Percentiles rank a stretch among this genome's conserved stretches.
Conservation (phyloP, 169 alveolate species). For the Perkinsus chesapeaki region DNA sequence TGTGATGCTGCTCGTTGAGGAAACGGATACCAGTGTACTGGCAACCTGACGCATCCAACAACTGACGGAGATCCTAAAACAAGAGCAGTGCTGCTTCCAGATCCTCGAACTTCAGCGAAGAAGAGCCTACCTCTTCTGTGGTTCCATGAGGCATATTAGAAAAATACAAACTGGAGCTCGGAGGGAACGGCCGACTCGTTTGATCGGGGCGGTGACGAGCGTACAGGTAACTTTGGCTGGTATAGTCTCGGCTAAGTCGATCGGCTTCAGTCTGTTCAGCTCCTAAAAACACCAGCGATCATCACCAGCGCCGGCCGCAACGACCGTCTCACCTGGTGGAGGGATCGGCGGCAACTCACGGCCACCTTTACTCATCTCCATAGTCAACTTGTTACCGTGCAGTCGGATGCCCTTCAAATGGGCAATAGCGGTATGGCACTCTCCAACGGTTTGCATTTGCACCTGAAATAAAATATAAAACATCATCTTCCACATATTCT, state of each 20-base stretch:
- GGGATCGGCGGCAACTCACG: not conserved
- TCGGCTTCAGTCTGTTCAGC: not conserved
- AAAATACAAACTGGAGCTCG: not conserved
- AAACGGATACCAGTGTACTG: not conserved
- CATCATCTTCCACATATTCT: not conserved
- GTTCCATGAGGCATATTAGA: not conserved
- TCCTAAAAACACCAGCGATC: not conserved
- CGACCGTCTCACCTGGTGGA: not conserved
- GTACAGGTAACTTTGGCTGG: not conserved
- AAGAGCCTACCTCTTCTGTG: not conserved
- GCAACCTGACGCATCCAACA: not conserved
- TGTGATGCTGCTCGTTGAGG: not conserved
- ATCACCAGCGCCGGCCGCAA: not conserved
- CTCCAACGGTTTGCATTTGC: not conserved
- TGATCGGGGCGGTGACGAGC: not conserved
- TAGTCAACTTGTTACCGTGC: not conserved
- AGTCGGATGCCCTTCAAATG: not conserved
- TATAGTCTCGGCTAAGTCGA: not conserved
- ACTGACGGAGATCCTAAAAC: not conserved
- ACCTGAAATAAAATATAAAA: not conserved
- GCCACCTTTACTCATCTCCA: constrained; percentile 1
- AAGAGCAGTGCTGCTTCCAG: not conserved
- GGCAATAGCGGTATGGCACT: not conserved
- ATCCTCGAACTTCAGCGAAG: not conserved
- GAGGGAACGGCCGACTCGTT: not conserved